These are phyloP conservation scores for Coniosporium tulheliwenetii DNA, from an alignment of 2,329 filamentous ascomycete genomes.

Conservation along the genomic window DNA sequence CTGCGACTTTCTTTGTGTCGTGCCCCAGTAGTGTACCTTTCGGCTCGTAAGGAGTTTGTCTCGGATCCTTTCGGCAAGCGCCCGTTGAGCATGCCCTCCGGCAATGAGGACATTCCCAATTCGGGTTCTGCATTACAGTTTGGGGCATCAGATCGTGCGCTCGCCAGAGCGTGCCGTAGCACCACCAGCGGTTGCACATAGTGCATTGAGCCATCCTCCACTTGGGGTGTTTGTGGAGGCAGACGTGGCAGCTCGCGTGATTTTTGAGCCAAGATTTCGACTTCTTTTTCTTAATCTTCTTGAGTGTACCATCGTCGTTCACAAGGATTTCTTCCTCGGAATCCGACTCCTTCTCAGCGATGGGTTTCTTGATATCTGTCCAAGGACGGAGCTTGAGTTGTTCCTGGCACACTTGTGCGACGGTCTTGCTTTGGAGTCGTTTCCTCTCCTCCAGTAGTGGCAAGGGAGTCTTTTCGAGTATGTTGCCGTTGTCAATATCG, in stretches of 20 bases:
- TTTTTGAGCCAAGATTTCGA: constrained; percentile 33
- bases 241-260: constrained; percentile 60
- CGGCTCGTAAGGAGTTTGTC: constrained; percentile 67
- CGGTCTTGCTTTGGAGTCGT: constrained; percentile 54
- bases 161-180: constrained; percentile 83
- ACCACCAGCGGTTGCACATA: constrained; percentile 63
- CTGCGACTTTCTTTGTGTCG: constrained; percentile 78
- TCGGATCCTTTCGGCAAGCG: constrained; percentile 51
- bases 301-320: constrained; percentile 47
- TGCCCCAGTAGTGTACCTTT: constrained; percentile 80
- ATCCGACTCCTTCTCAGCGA: constrained; percentile 25
- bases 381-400: constrained; percentile 68
- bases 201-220: constrained; percentile 79
- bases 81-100: constrained; percentile 76
- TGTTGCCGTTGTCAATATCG: constrained; percentile 47
- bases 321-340: constrained; percentile 39
- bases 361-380: constrained; percentile 59
- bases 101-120: constrained; percentile 86
- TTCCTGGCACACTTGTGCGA: constrained; percentile 89
- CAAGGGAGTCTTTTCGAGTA: constrained; percentile 49
- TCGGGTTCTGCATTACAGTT: constrained; percentile 59
- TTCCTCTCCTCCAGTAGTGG: constrained; percentile 56
- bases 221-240: constrained; percentile 59
- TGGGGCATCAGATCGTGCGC: constrained; percentile 85
- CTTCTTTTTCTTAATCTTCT: constrained; percentile 48